A percentile compares a stretch with the other conserved stretches of the same genome.
Conservation (phyloP, 176 grass and related monocot species). For the Metroxylon sagu region DNA sequence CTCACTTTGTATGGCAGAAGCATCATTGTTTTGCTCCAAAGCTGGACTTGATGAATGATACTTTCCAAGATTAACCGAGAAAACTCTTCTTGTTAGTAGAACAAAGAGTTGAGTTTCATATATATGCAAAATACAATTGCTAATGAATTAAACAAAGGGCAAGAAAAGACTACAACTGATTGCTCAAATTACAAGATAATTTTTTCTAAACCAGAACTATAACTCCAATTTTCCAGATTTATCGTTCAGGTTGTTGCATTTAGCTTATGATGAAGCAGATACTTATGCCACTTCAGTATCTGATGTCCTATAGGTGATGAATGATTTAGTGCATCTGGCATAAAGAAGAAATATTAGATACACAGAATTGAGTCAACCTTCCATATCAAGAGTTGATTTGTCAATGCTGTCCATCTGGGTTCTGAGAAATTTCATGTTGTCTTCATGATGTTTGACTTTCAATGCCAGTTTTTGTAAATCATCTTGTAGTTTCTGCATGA, state of each 20-base stretch:
- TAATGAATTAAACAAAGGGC: too few species aligned
- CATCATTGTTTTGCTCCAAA: constrained; percentile 25
- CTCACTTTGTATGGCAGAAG: constrained; percentile 41
- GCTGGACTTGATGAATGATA: constrained; percentile 30
- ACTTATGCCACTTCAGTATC: too few species aligned
- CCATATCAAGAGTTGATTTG: constrained; percentile 26
- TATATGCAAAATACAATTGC: too few species aligned
- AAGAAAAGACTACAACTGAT: too few species aligned
- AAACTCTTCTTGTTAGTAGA: background rate
- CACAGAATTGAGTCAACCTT: constrained; percentile 32
- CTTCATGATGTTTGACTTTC: constrained; percentile 60
- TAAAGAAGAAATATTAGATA: too few species aligned
- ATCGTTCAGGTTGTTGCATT: too few species aligned
- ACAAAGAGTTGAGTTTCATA: background rate
- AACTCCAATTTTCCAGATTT: too few species aligned
- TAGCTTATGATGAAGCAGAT: too few species aligned
- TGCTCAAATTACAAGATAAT: too few species aligned
- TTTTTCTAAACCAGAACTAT: too few species aligned
- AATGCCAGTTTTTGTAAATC: constrained; percentile 46
- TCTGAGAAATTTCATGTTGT: constrained; percentile 56
- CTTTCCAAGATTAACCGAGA: constrained; percentile 51
- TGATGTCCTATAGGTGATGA: too few species aligned
- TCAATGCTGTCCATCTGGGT: constrained; percentile 36
- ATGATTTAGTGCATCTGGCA: too few species aligned
- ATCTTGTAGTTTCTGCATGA: constrained; percentile 50